Evolutionary conservation across 768 basidiomycete genomes (phyloP).

Genomic region (Dioszegia hungarica): DNA sequence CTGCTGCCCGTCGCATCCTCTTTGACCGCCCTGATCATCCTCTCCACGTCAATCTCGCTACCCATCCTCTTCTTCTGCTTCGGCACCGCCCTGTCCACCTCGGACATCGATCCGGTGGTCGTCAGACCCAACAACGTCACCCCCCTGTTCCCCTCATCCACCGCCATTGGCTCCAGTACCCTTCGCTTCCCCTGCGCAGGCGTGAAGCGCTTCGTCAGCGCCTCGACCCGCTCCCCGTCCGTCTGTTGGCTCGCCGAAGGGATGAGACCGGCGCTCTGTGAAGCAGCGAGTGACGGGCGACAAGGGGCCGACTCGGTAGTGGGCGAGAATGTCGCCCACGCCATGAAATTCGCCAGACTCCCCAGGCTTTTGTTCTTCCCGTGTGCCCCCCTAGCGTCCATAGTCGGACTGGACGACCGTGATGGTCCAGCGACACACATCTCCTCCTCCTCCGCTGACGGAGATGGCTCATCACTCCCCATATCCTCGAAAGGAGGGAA

Average conservation of each 20-base stretch:
- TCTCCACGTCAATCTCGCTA: conserved; percentile 28
- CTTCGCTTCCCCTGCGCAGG: conserved; percentile 10
- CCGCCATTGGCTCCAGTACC: conserved; percentile 26
- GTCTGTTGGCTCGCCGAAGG: background rate
- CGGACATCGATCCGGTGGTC: background rate
- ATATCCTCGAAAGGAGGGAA: conserved; percentile 38
- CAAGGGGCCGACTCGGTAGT: background rate
- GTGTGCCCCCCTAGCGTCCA: conserved; percentile 9
- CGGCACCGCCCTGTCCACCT: background rate
- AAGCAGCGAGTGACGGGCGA: background rate
- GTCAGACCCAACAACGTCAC: background rate
- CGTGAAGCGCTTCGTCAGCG: conserved; percentile 17
- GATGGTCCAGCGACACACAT: background rate
- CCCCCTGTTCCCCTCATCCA: background rate
- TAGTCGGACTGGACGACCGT: background rate
- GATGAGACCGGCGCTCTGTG: background rate
- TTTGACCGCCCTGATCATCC: conserved; percentile 3
- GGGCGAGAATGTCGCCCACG: conserved; percentile 8
- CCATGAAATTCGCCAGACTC: conserved; percentile 27
- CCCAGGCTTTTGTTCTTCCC: conserved; percentile 24
- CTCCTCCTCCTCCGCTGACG: background rate
- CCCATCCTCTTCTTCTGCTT: conserved; percentile 22
- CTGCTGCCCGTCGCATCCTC: background rate
- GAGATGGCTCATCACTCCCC: conserved; percentile 10
- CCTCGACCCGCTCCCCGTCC: conserved; percentile 18